Evolutionary conservation across 805 yeast genomes (phyloP).

Genomic region (Candida sphagnicola): DNA sequence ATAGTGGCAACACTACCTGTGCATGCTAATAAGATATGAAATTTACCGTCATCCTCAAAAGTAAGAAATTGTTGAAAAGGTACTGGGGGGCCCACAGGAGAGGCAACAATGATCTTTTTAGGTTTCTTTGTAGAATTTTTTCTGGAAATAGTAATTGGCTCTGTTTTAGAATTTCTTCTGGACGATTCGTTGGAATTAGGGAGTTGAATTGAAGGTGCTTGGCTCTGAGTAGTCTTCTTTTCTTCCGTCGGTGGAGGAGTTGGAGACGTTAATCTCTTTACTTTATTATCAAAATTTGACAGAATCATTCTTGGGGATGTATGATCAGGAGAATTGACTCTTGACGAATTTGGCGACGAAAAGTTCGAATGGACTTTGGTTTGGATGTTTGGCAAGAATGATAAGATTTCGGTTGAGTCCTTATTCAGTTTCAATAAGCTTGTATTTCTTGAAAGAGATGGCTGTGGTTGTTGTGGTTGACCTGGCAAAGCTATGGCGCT

Average conservation of each 20-base stretch:
- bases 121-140: constrained; percentile 29
- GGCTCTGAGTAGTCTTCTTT: constrained; percentile 4
- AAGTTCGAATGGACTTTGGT: neutral
- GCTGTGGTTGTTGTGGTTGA: constrained; percentile 7
- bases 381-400: neutral
- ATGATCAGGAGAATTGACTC: neutral
- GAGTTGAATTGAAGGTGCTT: constrained; percentile 5
- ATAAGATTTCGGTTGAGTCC: neutral
- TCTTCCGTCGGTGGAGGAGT: constrained; percentile 10
- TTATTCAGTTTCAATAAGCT: constrained; percentile 1
- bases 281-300: neutral
- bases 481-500: constrained; percentile 25
- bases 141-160: constrained; percentile 19
- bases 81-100: constrained; percentile 60
- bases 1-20: constrained; percentile 97
- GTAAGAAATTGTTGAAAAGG: constrained; percentile 72
- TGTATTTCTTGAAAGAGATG: constrained; percentile 1
- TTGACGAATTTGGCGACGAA: neutral
- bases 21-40: constrained; percentile 86
- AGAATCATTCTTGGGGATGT: neutral
- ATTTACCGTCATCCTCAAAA: constrained; percentile 75
- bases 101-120: constrained; percentile 51
- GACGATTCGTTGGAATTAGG: neutral
- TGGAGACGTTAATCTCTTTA: constrained; percentile 3
- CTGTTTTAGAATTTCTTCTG: constrained; percentile 10